These are phyloP conservation scores for Helotiales sp. DNA, from an alignment of 2,329 filamentous ascomycete species.

Conservation along the genomic window DNA sequence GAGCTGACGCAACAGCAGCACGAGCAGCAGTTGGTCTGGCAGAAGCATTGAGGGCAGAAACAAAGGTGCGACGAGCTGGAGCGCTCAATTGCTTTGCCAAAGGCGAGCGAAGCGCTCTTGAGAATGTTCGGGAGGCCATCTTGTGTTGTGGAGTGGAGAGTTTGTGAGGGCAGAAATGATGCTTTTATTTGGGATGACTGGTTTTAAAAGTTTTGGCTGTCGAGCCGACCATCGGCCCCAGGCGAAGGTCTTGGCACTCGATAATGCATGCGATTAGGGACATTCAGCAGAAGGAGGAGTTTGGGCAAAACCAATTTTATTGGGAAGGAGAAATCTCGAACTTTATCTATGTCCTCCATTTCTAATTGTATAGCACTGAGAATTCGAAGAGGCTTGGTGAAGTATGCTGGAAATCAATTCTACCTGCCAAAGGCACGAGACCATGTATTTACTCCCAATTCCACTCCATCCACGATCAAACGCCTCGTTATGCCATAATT, in stretches of 20 bases:
- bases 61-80: conserved; percentile 62
- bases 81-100: conserved; percentile 64
- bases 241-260: conserved; percentile 2
- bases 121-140: conserved; percentile 79
- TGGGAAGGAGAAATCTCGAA: background rate
- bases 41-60: conserved; percentile 57
- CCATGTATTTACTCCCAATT: conserved; percentile 26
- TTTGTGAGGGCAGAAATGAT: background rate
- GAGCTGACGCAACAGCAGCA: conserved; percentile 47
- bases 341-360: background rate
- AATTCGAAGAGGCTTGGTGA: background rate
- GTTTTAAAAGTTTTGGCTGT: conserved; percentile 19
- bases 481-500: conserved; percentile 31
- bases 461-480: conserved; percentile 20
- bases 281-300: conserved; percentile 9
- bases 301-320: background rate
- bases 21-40: conserved; percentile 52
- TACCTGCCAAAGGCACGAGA: conserved; percentile 19
- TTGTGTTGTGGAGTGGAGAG: conserved; percentile 35
- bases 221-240: conserved; percentile 18
- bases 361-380: background rate
- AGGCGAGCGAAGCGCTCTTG: conserved; percentile 64
- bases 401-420: background rate
- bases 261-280: background rate
- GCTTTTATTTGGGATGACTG: conserved; percentile 13